A percentile compares a stretch with the other conserved stretches of the same genome.
Evolutionary conservation across 768 basidiomycete species (phyloP).

Genomic region (Jaapia argillacea): DNA sequence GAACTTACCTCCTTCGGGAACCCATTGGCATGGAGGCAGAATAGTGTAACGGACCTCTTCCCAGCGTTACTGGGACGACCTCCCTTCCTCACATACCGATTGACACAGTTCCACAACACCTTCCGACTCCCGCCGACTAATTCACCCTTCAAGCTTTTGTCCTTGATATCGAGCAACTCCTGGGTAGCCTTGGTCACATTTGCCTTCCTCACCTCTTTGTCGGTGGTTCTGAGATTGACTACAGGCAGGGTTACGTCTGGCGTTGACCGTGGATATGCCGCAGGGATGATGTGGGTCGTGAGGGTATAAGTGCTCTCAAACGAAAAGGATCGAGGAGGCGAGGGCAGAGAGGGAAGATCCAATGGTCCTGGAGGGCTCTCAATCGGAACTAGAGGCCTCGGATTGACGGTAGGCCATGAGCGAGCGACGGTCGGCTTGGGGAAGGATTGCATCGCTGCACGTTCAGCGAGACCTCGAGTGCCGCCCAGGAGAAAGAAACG

Average conservation of each 20-base stretch:
- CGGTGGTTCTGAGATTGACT: constrained; percentile 21
- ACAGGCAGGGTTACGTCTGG: constrained; percentile 29
- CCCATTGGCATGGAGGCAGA: constrained; percentile 80
- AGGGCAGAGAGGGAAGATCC: too few relatives aligned
- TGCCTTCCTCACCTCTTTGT: constrained; percentile 27
- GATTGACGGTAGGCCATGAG: too few relatives aligned
- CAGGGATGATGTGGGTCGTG: constrained; percentile 46
- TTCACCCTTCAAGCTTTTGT: constrained; percentile 17
- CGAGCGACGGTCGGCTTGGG: too few relatives aligned
- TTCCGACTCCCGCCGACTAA: constrained; percentile 13
- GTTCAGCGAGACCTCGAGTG: too few relatives aligned
- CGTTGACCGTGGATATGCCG: constrained; percentile 38
- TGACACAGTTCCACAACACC: constrained; percentile 60
- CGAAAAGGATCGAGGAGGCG: too few relatives aligned
- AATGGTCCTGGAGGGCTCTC: too few relatives aligned
- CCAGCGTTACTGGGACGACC: constrained; percentile 23
- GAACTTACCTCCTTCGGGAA: constrained; percentile 72
- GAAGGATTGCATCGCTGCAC: too few relatives aligned
- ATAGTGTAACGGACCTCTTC: constrained; percentile 50
- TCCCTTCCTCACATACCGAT: constrained; percentile 68
- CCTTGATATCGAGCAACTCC: constrained; percentile 21
- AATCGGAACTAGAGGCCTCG: too few relatives aligned
- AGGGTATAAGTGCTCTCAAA: too few relatives aligned
- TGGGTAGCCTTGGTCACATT: constrained; percentile 14
- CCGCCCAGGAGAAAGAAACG: too few relatives aligned